Percentiles rank a stretch among this genome's conserved stretches.
Conservation (phyloP, 2,329 filamentous ascomycete genomes). For the Aspergillus sp. region DNA sequence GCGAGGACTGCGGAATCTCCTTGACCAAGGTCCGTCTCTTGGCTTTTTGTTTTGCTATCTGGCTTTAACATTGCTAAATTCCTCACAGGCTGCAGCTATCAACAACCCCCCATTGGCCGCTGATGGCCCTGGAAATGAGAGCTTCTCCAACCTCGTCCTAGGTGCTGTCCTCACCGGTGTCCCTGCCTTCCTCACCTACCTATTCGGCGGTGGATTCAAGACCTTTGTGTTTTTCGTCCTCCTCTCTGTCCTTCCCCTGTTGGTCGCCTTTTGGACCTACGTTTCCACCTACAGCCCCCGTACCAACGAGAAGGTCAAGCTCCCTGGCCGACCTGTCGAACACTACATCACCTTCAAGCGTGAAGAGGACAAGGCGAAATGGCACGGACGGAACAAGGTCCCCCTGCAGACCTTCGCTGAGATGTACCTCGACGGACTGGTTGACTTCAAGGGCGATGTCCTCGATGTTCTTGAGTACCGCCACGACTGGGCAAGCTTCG, state of each 20-base stretch:
- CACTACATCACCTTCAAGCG: conserved; percentile 65
- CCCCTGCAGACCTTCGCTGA: conserved; percentile 82
- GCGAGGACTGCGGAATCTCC: conserved; percentile 59
- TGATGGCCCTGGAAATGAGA: conserved; percentile 78
- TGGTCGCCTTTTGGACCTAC: conserved; percentile 78
- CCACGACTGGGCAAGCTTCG: conserved; percentile 95
- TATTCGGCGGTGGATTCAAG: conserved; percentile 79
- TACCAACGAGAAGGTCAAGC: conserved; percentile 86
- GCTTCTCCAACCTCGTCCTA: conserved; percentile 81
- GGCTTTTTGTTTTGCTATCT: conserved; percentile 58
- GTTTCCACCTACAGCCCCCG: conserved; percentile 80
- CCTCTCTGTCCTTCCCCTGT: conserved; percentile 74
- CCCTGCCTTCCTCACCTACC: conserved; percentile 78
- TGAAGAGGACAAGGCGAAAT: conserved; percentile 47
- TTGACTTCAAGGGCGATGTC: conserved; percentile 91
- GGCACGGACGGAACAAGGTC: conserved; percentile 51
- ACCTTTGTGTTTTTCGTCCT: conserved; percentile 84
- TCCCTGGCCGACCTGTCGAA: conserved; percentile 83
- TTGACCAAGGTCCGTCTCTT: conserved; percentile 56
- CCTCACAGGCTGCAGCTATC: conserved; percentile 59
- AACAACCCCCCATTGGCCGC: conserved; percentile 92
- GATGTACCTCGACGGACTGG: conserved; percentile 94
- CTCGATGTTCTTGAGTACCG: conserved; percentile 89
- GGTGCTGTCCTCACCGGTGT: conserved; percentile 67
- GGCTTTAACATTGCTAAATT: not conserved